These are phyloP conservation scores for Penicillium cataractarum DNA, from an alignment of 495 filamentous ascomycete species.

Conservation along the genomic window DNA sequence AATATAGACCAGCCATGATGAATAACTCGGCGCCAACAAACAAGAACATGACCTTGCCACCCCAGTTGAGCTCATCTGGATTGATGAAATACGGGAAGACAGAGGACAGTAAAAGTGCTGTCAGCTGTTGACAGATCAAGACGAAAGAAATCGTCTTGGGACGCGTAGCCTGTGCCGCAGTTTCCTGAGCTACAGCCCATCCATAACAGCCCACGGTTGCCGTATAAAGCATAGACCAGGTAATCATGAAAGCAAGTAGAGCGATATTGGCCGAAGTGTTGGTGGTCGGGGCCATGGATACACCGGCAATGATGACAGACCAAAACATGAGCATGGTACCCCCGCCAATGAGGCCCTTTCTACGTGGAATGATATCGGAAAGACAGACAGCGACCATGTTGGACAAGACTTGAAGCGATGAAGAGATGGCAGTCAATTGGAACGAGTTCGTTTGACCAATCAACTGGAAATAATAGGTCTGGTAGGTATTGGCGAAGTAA, in stretches of 20 bases:
- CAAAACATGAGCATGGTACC: constrained; percentile 20
- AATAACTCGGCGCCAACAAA: constrained; percentile 38
- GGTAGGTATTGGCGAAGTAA: constrained; percentile 21
- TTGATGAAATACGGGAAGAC: constrained; percentile 67
- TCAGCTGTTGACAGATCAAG: constrained; percentile 28
- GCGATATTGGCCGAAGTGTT: constrained; percentile 17
- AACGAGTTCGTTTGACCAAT: constrained; percentile 20
- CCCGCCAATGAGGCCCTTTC: constrained; percentile 19
- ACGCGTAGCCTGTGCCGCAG: constrained; percentile 51
- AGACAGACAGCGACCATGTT: constrained; percentile 15
- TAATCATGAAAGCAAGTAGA: constrained; percentile 47
- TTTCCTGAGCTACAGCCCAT: constrained; percentile 63
- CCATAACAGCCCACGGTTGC: constrained; percentile 59
- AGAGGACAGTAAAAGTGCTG: constrained; percentile 61
- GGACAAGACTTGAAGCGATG: constrained; percentile 13
- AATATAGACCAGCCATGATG: constrained; percentile 19
- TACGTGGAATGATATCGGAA: constrained; percentile 19
- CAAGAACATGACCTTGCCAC: constrained; percentile 66
- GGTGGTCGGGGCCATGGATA: constrained; percentile 16
- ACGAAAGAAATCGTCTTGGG: constrained; percentile 22
- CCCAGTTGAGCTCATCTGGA: constrained; percentile 58
- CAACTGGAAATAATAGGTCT: constrained; percentile 22
- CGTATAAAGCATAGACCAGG: constrained; percentile 59
- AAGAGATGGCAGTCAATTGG: constrained; percentile 21
- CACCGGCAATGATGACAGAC: constrained; percentile 21